Conservation (phyloP, 2,329 filamentous ascomycete genomes). For the Stylonectria norvegica region DNA sequence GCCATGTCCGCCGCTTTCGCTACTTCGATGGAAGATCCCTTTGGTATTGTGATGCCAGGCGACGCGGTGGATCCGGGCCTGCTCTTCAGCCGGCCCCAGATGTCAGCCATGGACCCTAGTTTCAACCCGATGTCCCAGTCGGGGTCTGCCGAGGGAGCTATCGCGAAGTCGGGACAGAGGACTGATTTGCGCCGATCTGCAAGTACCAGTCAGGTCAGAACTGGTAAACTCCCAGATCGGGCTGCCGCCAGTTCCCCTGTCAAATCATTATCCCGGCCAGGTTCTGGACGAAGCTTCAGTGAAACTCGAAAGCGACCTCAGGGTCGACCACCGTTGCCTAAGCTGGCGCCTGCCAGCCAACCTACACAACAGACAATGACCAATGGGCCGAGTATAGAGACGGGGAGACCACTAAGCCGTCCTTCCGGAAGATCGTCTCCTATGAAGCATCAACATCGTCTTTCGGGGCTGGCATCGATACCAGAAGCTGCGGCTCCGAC, state of each 20-base stretch:
- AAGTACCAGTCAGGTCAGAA: slow-evolving; percentile 43
- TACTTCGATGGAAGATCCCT: slow-evolving; percentile 48
- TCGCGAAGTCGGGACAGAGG: slow-evolving; percentile 24
- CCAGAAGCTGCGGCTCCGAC: slow-evolving; percentile 48
- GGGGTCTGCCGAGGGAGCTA: slow-evolving; percentile 27
- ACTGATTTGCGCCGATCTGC: slow-evolving; percentile 43
- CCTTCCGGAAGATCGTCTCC: slow-evolving; percentile 50
- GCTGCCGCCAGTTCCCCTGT: slow-evolving; percentile 47
- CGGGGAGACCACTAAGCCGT: slow-evolving; percentile 36
- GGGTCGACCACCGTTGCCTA: slow-evolving; percentile 41
- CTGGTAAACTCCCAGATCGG: slow-evolving; percentile 42
- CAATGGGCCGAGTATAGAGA: slow-evolving; percentile 30
- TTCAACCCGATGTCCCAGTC: slow-evolving; percentile 31
- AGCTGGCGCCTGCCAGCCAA: slow-evolving; percentile 45
- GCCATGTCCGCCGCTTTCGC: slow-evolving; percentile 42
- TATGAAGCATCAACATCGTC: slow-evolving; percentile 48
- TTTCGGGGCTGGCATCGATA: slow-evolving; percentile 55
- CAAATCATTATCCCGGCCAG: slow-evolving; percentile 47
- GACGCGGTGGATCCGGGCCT: slow-evolving; percentile 59
- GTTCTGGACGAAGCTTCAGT: slow-evolving; percentile 52
- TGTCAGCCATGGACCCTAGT: slow-evolving; percentile 43
- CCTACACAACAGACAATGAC: slow-evolving; percentile 33
- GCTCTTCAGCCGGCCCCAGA: slow-evolving; percentile 52
- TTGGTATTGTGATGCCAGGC: slow-evolving; percentile 44
- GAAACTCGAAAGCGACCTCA: slow-evolving; percentile 48